phyloP scores from a whole-genome alignment of 352 stramenopile genomes.

The Blastocystis sp. region DNA sequence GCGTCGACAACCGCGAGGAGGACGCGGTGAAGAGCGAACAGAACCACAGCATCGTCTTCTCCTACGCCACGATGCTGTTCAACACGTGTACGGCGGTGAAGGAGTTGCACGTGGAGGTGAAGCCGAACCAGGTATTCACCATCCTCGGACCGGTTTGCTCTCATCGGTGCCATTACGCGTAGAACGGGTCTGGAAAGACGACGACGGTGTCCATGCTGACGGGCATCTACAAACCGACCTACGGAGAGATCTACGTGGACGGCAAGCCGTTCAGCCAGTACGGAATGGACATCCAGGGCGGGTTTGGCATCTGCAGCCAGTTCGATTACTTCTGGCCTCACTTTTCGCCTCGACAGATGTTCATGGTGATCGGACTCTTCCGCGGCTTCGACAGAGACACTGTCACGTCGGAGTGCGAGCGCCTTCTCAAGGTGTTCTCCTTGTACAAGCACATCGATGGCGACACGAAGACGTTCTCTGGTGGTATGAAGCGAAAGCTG shows the following conservation, averaged over 20 bases:
- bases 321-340: constrained; percentile 63
- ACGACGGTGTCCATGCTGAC: constrained; percentile 71
- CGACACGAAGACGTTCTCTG: constrained; percentile 61
- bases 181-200: constrained; percentile 74
- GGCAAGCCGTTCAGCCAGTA: constrained; percentile 1
- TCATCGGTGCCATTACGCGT: neutral
- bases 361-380: constrained; percentile 58
- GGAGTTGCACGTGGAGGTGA: constrained; percentile 46
- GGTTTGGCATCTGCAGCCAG: constrained; percentile 60
- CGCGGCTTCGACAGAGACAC: constrained; percentile 8
- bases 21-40: neutral
- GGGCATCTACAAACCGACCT: constrained; percentile 48
- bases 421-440: constrained; percentile 49
- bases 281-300: constrained; percentile 22
- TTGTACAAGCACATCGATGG: constrained; percentile 45
- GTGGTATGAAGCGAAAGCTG: constrained; percentile 75
- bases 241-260: constrained; percentile 72
- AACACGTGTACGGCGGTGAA: constrained; percentile 35
- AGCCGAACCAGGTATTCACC: constrained; percentile 46
- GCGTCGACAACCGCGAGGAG: constrained; percentile 22
- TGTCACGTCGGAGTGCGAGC: neutral
- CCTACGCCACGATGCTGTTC: constrained; percentile 30
- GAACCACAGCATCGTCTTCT: constrained; percentile 47
- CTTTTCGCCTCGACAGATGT: constrained; percentile 69
- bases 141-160: constrained; percentile 7